Conservation (phyloP, 2,329 filamentous ascomycete genomes). For the Calonectria naviculata region DNA sequence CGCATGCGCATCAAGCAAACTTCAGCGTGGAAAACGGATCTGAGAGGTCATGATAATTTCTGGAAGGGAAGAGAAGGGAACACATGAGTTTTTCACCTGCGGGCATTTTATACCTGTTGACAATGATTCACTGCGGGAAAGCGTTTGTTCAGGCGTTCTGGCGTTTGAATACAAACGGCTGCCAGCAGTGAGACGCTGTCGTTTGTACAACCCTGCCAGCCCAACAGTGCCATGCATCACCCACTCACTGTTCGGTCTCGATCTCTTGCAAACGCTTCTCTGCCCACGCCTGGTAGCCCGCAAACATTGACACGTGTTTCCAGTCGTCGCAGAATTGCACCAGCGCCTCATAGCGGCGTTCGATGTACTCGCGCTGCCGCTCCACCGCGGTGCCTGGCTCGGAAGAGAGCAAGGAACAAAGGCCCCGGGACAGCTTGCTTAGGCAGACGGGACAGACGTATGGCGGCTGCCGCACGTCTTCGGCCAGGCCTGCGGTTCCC, state of each 20-base stretch:
- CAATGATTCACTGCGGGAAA: background rate
- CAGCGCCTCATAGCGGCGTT: constrained; percentile 53
- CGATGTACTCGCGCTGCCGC: constrained; percentile 28
- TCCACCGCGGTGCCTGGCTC: constrained; percentile 32
- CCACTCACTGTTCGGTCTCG: background rate
- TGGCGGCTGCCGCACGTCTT: constrained; percentile 71
- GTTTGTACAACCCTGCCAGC: background rate
- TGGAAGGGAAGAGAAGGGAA: background rate
- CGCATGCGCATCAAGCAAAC: background rate
- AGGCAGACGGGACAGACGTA: constrained; percentile 72
- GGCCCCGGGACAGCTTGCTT: constrained; percentile 57
- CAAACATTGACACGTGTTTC: constrained; percentile 56
- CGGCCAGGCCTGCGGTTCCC: constrained; percentile 64
- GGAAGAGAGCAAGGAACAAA: background rate
- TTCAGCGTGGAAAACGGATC: background rate
- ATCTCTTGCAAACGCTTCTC: constrained; percentile 28
- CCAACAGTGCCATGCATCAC: background rate
- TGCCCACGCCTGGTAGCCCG: constrained; percentile 58
- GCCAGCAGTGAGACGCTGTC: background rate
- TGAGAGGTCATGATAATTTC: background rate
- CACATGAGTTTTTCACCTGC: background rate
- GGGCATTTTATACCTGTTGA: background rate
- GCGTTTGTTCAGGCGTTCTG: background rate
- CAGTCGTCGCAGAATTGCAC: constrained; percentile 54
- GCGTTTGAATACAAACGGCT: background rate